Conservation (phyloP, 257 asterid genomes). For the Cordia subcordata region DNA sequence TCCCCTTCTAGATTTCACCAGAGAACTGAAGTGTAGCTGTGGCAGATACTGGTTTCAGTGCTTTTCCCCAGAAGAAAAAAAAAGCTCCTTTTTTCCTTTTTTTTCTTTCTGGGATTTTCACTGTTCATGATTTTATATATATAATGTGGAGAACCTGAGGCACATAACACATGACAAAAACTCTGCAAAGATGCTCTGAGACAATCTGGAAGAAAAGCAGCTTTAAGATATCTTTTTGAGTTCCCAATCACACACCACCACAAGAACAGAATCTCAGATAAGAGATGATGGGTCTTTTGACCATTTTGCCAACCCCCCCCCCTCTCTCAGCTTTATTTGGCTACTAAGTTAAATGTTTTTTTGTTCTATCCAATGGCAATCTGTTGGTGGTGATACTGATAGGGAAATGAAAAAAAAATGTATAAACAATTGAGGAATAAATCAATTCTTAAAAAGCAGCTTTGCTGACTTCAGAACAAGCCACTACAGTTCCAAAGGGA, state of each 20-base stretch:
- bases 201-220: slow-evolving; percentile 48
- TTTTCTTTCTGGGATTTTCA: slow-evolving; percentile 7
- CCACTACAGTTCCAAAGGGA: slow-evolving; percentile 18
- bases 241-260: slow-evolving; percentile 63
- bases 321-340: not conserved
- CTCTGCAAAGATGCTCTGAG: slow-evolving; percentile 60
- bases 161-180: slow-evolving; percentile 17
- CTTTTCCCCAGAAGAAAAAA: slow-evolving; percentile 10
- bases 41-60: slow-evolving; percentile 17
- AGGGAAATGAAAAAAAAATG: slow-evolving; percentile 22
- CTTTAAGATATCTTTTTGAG: slow-evolving; percentile 45
- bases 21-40: slow-evolving; percentile 16
- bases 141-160: slow-evolving; percentile 36
- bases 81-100: not conserved
- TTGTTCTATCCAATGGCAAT: slow-evolving; percentile 33
- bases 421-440: slow-evolving; percentile 24
- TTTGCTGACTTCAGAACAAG: slow-evolving; percentile 24
- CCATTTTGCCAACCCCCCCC: slow-evolving; percentile 18
- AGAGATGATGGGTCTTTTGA: slow-evolving; percentile 52
- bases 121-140: slow-evolving; percentile 23
- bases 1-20: slow-evolving; percentile 7
- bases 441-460: slow-evolving; percentile 10
- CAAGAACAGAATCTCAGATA: slow-evolving; percentile 83
- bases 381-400: slow-evolving; percentile 13
- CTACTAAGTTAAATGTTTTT: slow-evolving; percentile 16